These are phyloP conservation scores for Apiospora saccharicola DNA, from an alignment of 2,329 filamentous ascomycete genomes.

Conservation along the genomic window DNA sequence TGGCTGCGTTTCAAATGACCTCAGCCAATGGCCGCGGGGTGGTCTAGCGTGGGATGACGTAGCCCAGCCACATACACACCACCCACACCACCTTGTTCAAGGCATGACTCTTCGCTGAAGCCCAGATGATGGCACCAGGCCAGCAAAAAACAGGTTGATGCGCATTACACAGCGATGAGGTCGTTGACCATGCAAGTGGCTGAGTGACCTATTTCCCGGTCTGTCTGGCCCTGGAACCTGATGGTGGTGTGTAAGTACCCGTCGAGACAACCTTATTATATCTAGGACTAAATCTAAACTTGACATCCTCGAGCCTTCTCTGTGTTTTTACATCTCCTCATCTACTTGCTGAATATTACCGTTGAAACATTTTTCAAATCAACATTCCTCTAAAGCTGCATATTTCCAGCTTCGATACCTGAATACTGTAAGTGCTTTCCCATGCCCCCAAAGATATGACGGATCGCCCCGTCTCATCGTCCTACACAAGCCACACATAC, in stretches of 20 bases:
- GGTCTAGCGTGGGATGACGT: constrained; percentile 23
- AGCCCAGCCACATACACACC: constrained; percentile 19
- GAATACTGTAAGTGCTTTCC: background rate
- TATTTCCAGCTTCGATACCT: background rate
- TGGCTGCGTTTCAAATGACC: constrained; percentile 15
- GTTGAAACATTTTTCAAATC: background rate
- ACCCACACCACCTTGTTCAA: background rate
- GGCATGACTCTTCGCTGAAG: background rate
- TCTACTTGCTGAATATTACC: background rate
- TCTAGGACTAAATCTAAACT: background rate
- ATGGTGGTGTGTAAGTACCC: background rate
- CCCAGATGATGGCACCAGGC: constrained; percentile 4
- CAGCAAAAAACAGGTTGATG: constrained; percentile 22
- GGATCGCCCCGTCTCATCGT: background rate
- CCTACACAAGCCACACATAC: background rate
- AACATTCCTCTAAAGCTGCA: background rate
- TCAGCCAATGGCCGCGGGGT: constrained; percentile 21
- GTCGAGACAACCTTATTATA: constrained; percentile 13
- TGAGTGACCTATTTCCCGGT: background rate
- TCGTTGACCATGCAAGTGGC: constrained; percentile 8
- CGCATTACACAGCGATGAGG: constrained; percentile 7
- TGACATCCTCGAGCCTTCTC: background rate
- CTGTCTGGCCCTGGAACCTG: background rate
- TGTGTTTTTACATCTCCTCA: background rate
- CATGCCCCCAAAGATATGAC: background rate